These are phyloP conservation scores for Plenodomus biglobosus DNA, from an alignment of 2,329 filamentous ascomycete species.

Conservation along the genomic window DNA sequence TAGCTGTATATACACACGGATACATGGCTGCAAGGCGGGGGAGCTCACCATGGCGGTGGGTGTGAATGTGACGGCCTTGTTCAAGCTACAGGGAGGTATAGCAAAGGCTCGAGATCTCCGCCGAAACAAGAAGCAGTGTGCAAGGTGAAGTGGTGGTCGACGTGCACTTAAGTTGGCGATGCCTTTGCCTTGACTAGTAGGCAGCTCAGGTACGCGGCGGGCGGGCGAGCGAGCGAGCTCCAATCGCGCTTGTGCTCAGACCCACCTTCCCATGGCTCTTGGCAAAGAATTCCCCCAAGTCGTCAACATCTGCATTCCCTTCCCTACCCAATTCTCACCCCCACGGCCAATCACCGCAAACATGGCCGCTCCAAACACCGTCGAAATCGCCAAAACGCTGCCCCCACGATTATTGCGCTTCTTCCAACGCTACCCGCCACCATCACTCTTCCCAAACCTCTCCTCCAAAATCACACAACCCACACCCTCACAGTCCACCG, in stretches of 20 bases:
- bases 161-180: slow-evolving; percentile 2
- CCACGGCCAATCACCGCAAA: neutral
- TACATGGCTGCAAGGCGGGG: slow-evolving; percentile 8
- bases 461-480: slow-evolving; percentile 20
- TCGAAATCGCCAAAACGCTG: slow-evolving; percentile 67
- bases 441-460: slow-evolving; percentile 49
- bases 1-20: slow-evolving; percentile 26
- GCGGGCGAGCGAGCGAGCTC: slow-evolving; percentile 15
- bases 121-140: neutral
- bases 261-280: slow-evolving; percentile 8
- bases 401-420: slow-evolving; percentile 80
- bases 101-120: neutral
- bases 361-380: slow-evolving; percentile 39
- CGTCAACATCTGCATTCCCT: neutral
- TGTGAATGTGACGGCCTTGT: slow-evolving; percentile 9
- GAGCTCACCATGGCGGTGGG: slow-evolving; percentile 45
- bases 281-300: slow-evolving; percentile 6
- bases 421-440: slow-evolving; percentile 84
- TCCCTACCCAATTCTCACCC: slow-evolving; percentile 9
- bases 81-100: neutral
- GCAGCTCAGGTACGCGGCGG: slow-evolving; percentile 27
- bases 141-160: slow-evolving; percentile 3
- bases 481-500: slow-evolving; percentile 17
- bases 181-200: slow-evolving; percentile 8
- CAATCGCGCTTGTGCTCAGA: slow-evolving; percentile 1